phyloP scores from a whole-genome alignment of 1,139 yeast genomes.

The Candida tropicalis region DNA sequence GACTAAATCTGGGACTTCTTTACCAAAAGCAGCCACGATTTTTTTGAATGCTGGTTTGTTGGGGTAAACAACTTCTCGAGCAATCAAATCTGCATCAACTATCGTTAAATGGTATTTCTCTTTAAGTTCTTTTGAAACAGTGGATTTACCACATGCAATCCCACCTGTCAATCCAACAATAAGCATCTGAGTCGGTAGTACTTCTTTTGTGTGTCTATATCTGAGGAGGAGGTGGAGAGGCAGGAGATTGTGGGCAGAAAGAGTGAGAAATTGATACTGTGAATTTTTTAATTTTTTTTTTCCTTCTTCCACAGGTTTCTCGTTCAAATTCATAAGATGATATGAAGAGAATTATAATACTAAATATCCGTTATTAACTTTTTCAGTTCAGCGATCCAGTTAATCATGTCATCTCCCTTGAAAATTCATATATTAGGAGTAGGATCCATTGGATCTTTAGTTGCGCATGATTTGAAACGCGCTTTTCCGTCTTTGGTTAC shows the following conservation, averaged over 20 bases:
- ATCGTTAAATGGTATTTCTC: conserved; percentile 58
- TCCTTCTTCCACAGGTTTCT: too few species aligned
- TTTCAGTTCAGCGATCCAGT: too few species aligned
- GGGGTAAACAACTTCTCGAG: conserved; percentile 82
- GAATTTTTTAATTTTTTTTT: not conserved
- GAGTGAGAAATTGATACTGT: not conserved
- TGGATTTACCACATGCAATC: conserved; percentile 92
- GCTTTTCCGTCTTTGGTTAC: conserved; percentile 23
- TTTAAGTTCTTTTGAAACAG: conserved; percentile 67
- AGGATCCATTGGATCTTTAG: conserved; percentile 45
- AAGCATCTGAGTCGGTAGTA: conserved; percentile 58
- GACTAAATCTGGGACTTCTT: conserved; percentile 58
- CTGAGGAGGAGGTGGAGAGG: too few species aligned
- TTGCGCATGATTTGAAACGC: conserved; percentile 40
- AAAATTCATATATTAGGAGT: conserved; percentile 42
- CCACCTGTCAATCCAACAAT: conserved; percentile 95
- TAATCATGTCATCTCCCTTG: conserved; percentile 14
- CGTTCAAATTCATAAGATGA: too few species aligned
- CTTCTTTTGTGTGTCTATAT: conserved; percentile 2
- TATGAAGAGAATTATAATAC: too few species aligned
- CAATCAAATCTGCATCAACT: conserved; percentile 89
- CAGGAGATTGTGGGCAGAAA: not conserved
- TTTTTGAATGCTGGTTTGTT: conserved; percentile 69
- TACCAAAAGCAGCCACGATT: conserved; percentile 62
- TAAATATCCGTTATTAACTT: too few species aligned